phyloP scores from a whole-genome alignment of 495 filamentous ascomycete genomes.

The Daldinia loculata region DNA sequence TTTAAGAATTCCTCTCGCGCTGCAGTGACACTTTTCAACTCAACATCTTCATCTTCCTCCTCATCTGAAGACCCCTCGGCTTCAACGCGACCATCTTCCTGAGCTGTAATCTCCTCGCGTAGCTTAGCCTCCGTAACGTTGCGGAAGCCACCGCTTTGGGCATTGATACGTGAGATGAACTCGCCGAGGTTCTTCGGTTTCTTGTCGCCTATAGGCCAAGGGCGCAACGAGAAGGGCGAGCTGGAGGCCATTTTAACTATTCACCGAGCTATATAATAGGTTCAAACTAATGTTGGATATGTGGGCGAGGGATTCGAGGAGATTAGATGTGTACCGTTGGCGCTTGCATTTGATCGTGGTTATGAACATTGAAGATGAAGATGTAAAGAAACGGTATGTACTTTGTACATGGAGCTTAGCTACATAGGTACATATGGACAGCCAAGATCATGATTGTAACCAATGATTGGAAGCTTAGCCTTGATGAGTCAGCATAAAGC shows the following conservation, averaged over 20 bases:
- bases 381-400: background rate
- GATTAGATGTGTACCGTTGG: background rate
- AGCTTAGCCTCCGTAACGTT: conserved; percentile 70
- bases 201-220: conserved; percentile 62
- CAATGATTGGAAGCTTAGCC: too few relatives aligned
- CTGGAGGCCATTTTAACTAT: conserved; percentile 39
- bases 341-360: background rate
- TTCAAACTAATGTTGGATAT: background rate
- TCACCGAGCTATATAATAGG: background rate
- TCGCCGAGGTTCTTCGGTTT: conserved; percentile 70
- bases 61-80: conserved; percentile 40
- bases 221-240: conserved; percentile 71
- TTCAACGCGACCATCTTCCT: conserved; percentile 47
- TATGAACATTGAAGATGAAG: background rate
- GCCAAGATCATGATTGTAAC: too few relatives aligned
- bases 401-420: background rate
- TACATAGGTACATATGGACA: background rate
- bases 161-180: conserved; percentile 77
- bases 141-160: conserved; percentile 77
- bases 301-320: background rate
- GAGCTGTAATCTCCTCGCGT: conserved; percentile 65
- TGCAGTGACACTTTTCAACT: conserved; percentile 51
- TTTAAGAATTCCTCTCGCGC: conserved; percentile 64
- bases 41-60: conserved; percentile 46
- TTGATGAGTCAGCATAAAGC: background rate